Evolutionary conservation across 495 filamentous ascomycete genomes (phyloP).

Genomic region (Lentithecium fluviatile): DNA sequence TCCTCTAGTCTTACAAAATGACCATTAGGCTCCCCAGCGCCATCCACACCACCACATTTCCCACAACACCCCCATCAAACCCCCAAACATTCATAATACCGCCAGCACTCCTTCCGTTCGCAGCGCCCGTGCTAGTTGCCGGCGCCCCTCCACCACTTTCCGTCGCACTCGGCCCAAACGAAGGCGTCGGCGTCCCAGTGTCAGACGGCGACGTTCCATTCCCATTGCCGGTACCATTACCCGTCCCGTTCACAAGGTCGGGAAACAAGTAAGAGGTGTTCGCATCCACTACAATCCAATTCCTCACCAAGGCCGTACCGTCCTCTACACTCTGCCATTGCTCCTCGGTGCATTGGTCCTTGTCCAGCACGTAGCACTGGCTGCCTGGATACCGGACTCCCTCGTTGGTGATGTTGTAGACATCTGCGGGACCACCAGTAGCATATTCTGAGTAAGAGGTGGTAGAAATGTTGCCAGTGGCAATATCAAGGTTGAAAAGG

Average conservation of each 20-base stretch:
- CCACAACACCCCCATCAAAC: not conserved
- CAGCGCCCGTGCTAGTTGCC: not conserved
- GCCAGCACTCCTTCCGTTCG: not conserved
- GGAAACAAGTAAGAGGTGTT: conserved; percentile 43
- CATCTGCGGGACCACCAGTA: conserved; percentile 53
- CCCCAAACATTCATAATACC: not conserved
- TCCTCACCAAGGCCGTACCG: conserved; percentile 50
- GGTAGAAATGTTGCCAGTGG: conserved; percentile 53
- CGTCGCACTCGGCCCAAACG: not conserved
- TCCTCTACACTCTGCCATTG: conserved; percentile 50
- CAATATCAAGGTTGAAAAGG: conserved; percentile 55
- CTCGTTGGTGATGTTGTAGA: conserved; percentile 53
- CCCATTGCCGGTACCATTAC: no score
- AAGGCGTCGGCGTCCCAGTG: conserved; percentile 7
- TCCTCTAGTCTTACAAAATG: no score
- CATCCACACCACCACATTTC: not conserved
- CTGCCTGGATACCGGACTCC: conserved; percentile 45
- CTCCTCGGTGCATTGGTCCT: conserved; percentile 49
- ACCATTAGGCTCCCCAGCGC: no score
- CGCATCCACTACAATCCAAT: conserved; percentile 53
- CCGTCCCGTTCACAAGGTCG: conserved; percentile 11
- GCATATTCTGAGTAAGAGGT: conserved; percentile 44
- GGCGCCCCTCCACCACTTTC: not conserved
- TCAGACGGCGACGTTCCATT: conserved; percentile 4
- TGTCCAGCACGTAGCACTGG: conserved; percentile 51